Conservation (phyloP, 2,329 filamentous ascomycete species). For the Colletotrichum sp. region DNA sequence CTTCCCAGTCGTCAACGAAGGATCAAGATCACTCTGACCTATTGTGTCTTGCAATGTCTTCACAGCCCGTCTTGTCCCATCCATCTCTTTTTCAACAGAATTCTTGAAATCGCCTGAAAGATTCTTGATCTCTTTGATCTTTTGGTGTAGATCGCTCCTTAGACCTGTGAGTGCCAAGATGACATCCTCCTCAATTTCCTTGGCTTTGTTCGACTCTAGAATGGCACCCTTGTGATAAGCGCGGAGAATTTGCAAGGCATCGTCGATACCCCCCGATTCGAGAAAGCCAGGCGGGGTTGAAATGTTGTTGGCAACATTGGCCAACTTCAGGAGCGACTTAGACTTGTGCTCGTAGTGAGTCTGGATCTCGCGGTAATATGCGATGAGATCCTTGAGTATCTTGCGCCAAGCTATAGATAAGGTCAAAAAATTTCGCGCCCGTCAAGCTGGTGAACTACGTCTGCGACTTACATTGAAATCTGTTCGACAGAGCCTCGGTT, state of each 20-base stretch:
- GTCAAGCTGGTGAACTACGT: no score
- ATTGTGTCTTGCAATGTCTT: slow-evolving; percentile 82
- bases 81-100: slow-evolving; percentile 93
- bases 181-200: slow-evolving; percentile 90
- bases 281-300: slow-evolving; percentile 78
- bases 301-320: slow-evolving; percentile 84
- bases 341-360: slow-evolving; percentile 84
- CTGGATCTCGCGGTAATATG: slow-evolving; percentile 93
- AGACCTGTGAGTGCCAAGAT: slow-evolving; percentile 86
- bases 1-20: slow-evolving; percentile 78
- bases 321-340: slow-evolving; percentile 82
- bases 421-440: neutral
- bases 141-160: slow-evolving; percentile 87
- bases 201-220: slow-evolving; percentile 83
- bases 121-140: slow-evolving; percentile 98
- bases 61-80: slow-evolving; percentile 79
- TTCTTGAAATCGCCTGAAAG: slow-evolving; percentile 97
- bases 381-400: slow-evolving; percentile 90
- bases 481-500: slow-evolving; percentile 83
- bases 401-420: slow-evolving; percentile 81
- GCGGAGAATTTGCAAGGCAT: slow-evolving; percentile 81
- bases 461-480: slow-evolving; percentile 78
- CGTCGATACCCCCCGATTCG: slow-evolving; percentile 81
- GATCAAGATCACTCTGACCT: slow-evolving; percentile 79
- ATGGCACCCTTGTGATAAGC: slow-evolving; percentile 84